These are phyloP conservation scores for Orychophragmus violaceus DNA, from an alignment of 345 rosid species.

Conservation along the genomic window DNA sequence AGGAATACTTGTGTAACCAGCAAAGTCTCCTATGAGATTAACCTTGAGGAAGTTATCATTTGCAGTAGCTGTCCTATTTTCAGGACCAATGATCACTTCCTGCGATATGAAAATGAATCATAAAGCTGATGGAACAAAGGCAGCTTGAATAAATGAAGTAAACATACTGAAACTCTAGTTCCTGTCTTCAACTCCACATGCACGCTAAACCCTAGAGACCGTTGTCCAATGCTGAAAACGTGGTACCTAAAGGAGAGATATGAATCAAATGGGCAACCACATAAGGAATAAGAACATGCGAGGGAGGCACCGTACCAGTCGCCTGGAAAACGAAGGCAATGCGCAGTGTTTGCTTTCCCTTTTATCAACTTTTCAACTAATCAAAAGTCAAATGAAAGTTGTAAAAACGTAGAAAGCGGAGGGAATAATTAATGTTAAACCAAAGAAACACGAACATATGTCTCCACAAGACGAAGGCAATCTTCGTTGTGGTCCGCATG, in stretches of 20 bases:
- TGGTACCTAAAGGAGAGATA: slow-evolving; percentile 55
- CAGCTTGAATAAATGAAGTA: background rate
- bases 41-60: slow-evolving; percentile 68
- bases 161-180: slow-evolving; percentile 63
- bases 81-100: slow-evolving; percentile 82
- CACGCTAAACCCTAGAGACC: slow-evolving; percentile 69
- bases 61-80: slow-evolving; percentile 68
- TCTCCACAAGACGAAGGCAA: slow-evolving; percentile 86
- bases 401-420: background rate
- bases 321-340: slow-evolving; percentile 89
- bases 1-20: slow-evolving; percentile 72
- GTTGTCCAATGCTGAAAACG: slow-evolving; percentile 74
- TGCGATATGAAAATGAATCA: background rate
- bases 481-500: slow-evolving; percentile 80
- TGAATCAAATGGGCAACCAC: too few species aligned
- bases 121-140: background rate
- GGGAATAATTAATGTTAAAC: slow-evolving; percentile 9
- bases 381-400: slow-evolving; percentile 20
- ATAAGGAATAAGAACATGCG: too few species aligned
- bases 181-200: slow-evolving; percentile 70
- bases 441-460: slow-evolving; percentile 47
- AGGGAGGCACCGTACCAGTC: too few species aligned
- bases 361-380: slow-evolving; percentile 72
- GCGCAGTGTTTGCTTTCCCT: slow-evolving; percentile 93
- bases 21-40: slow-evolving; percentile 82